Base-by-base conservation (phyloP, 2,329 filamentous ascomycete genomes). In the Pseudodiploospora longispora region DNA sequence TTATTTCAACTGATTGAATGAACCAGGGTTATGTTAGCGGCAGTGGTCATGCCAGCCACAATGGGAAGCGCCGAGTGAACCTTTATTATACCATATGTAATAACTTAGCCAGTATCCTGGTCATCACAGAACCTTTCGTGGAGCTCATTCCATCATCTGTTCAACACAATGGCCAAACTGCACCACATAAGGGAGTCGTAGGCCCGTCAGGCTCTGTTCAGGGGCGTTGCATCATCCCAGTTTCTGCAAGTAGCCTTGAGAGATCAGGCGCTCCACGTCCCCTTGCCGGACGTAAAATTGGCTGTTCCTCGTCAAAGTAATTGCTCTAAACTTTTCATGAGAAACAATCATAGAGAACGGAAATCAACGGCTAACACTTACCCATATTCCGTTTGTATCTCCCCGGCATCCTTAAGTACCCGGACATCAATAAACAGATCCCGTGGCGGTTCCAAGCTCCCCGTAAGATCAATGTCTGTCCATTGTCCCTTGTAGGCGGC, bases 381-480 rank as follows among this genome's bases (percentile, higher is more conserved):
- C 85, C 93, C 93, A 61, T 98, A 98, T 72, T 98, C 94, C 0
- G 93, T 98, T 69, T 98, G 91, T 52, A 98, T 96, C 71, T 98
- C 93, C 4, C 94, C 93, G 1, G 91, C 93, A 69, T 98, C 93
- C 63, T 93, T 96, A 51, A 98, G 68, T 40, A 98, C 93, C 38
- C 93, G 76, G 32, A 98, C 93, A 63, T 98, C 93, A 56, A 98
- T 95, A 63, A 97, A 98, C 42, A 98, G 69, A 65, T 98, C 93
- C 55, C 81, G 80, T n/a, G 93, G 93, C 27, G 93, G 93, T 59
- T 95, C 89, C 59, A 98, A 70, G 58, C 86, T 93, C 30, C 93
- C 93, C 3, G 93, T 96, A 43, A 98, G 71, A 65, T 98, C 93
- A 53, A 98, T 85, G 61, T 98, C 93, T 19, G 91, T 97, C 91